phyloP scores from a whole-genome alignment of 805 yeast species.

The Kuraishia borneana region DNA sequence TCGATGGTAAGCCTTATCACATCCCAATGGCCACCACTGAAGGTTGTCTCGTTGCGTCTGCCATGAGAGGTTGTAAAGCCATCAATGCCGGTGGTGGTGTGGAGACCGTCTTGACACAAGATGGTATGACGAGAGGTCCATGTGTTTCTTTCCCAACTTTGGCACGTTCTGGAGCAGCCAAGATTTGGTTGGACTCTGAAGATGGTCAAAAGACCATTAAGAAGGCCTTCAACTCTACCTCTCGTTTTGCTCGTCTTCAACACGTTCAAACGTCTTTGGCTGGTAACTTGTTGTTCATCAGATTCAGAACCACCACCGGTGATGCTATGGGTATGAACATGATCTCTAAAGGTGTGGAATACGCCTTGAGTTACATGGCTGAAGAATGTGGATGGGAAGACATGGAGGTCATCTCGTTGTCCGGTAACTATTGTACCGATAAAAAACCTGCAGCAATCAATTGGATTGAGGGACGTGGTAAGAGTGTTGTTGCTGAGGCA shows the following conservation, averaged over 20 bases:
- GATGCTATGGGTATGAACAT: conserved; percentile 99
- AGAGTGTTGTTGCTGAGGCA: conserved; percentile 95
- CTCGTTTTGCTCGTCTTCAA: conserved; percentile 92
- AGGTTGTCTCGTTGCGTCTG: conserved; percentile 96
- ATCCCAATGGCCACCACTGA: conserved; percentile 99
- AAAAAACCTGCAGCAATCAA: conserved; percentile 97
- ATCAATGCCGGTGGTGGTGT: conserved; percentile 97
- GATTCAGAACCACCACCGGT: conserved; percentile 98
- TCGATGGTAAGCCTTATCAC: conserved; percentile 81
- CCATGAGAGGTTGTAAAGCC: conserved; percentile 99
- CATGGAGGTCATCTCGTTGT: conserved; percentile 85
- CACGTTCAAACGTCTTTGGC: conserved; percentile 90
- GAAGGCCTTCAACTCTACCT: conserved; percentile 90
- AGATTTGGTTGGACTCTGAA: conserved; percentile 89
- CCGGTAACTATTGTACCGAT: conserved; percentile 97
- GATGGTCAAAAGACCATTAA: conserved; percentile 80
- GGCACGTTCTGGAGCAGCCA: conserved; percentile 86
- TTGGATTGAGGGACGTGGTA: conserved; percentile 99
- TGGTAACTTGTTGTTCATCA: conserved; percentile 76
- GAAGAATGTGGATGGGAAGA: conserved; percentile 88
- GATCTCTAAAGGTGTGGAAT: conserved; percentile 98
- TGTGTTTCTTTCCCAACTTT: conserved; percentile 84
- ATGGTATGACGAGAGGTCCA: conserved; percentile 99
- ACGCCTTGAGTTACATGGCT: conserved; percentile 71
- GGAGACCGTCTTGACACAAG: conserved; percentile 80